A percentile compares a stretch with the other conserved stretches of the same genome.
These are phyloP conservation scores for Chlamydomonas sphaeroides DNA, from an alignment of 139 green algal species.

Conservation along the genomic window DNA sequence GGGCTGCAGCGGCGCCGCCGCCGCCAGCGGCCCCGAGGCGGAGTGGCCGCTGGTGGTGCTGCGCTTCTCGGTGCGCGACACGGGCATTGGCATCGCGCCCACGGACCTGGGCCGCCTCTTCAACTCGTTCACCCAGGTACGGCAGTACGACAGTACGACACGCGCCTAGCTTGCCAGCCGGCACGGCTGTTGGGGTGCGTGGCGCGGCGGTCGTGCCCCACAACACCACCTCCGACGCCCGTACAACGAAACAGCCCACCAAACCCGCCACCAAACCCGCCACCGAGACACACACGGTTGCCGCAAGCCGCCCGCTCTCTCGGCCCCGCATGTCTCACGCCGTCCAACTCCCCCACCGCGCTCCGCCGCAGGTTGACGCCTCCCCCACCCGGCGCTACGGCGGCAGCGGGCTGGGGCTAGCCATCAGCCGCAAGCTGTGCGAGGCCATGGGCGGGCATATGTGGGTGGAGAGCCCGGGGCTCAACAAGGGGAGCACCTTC, in stretches of 20 bases:
- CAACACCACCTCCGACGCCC: too few species aligned
- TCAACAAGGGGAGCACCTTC: slow-evolving; percentile 67
- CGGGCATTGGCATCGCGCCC: slow-evolving; percentile 80
- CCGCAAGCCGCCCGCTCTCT: too few species aligned
- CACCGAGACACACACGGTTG: too few species aligned
- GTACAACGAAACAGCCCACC: too few species aligned
- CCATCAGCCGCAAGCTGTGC: slow-evolving; percentile 83
- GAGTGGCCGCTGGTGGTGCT: slow-evolving; percentile 48
- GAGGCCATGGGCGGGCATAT: slow-evolving; percentile 79
- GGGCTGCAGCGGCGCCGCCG: neutral
- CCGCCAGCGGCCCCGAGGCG: neutral
- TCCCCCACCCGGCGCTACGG: slow-evolving; percentile 73
- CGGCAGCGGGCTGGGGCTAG: slow-evolving; percentile 85
- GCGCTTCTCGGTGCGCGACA: slow-evolving; percentile 82
- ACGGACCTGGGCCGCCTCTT: slow-evolving; percentile 72
- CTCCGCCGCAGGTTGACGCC: slow-evolving; percentile 49
- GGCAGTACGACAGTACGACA: too few species aligned
- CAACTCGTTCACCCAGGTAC: slow-evolving; percentile 80
- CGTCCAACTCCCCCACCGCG: too few species aligned
- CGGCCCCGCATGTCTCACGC: too few species aligned
- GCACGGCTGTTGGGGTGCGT: too few species aligned
- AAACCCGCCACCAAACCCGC: too few species aligned
- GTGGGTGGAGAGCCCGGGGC: slow-evolving; percentile 73
- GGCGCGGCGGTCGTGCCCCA: too few species aligned
- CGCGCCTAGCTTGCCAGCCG: too few species aligned